Conservation (phyloP, 306 rosid genomes). For the Hylodesmum podocarpum region DNA sequence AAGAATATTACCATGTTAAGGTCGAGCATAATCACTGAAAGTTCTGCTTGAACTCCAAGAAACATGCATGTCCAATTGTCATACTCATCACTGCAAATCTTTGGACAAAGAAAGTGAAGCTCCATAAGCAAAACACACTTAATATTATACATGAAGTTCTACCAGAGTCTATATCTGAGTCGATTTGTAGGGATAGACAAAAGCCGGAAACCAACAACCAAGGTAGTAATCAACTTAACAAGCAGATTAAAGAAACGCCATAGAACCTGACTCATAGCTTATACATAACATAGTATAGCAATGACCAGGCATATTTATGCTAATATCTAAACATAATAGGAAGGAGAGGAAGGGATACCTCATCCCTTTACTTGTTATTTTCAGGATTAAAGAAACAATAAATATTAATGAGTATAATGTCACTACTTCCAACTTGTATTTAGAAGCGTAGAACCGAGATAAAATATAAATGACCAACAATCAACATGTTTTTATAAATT, state of each 20-base stretch:
- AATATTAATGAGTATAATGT: not conserved
- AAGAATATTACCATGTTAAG: constrained; percentile 73
- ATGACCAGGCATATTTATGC: not conserved
- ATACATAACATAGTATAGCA: not conserved
- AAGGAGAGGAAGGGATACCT: not conserved
- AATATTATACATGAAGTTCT: not conserved
- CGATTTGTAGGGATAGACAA: not conserved
- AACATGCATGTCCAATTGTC: constrained; percentile 68
- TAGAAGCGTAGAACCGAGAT: not conserved
- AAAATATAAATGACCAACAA: not conserved
- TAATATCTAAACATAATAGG: not conserved
- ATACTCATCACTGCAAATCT: constrained; percentile 88
- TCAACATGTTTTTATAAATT: not conserved
- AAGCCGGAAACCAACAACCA: not conserved
- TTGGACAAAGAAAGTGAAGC: constrained; percentile 31
- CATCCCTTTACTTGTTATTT: not conserved
- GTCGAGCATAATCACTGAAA: constrained; percentile 77
- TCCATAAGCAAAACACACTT: constrained; percentile 8
- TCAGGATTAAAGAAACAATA: not conserved
- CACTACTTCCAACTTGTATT: not conserved
- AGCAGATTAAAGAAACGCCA: not conserved
- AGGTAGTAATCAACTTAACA: constrained; percentile 9
- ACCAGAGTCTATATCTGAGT: not conserved
- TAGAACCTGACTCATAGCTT: not conserved
- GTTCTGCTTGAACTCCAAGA: constrained; percentile 83